Evolutionary conservation across 805 yeast species (phyloP), one percentile per base, ranked within the genome.

Genomic region (Candida morakotiae): DNA sequence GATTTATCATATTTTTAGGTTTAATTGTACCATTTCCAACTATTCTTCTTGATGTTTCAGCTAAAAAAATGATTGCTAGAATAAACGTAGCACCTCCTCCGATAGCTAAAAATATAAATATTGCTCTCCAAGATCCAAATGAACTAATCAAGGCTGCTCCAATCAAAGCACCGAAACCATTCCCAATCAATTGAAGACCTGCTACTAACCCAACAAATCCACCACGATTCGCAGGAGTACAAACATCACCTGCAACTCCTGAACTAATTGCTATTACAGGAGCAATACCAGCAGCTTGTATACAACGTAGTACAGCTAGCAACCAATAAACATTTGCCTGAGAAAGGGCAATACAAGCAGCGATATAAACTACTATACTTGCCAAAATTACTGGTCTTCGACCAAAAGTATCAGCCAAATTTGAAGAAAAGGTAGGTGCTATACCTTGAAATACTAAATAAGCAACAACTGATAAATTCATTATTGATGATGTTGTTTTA

Each of bases 281-380:
- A 0, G 93, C 80, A 4, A 81, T 80, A 10, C 85, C 87, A 6
- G 81, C 69, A 0, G 94, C 88, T 51, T 86, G 89, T n/a, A 84
- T 46, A 55, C 87, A 77, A 43, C 96, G 62, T 23, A 87, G 60
- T 1, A 81, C 73, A 5, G 83, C 58, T n/a, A 87, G 60, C 17
- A 77, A 65, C 60, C 83, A 75, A 52, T 78, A 84, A 1, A 62
- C 69, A 16, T 75, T 59, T 2, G 79, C 60, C 17, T 70, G 62
- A 0, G 94, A 86, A 10, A 87, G 56, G 0, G 84, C 93, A 25
- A 83, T 55, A 55, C 83, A 77, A 1, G 85, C 77, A 7, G 68
- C 78, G 14, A 77, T 59, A 48, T 77, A 87, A 1, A 80, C 61
- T 0, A 69, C 10, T 19, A 83, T 54, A 25, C 87, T 79, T 3